phyloP scores from a whole-genome alignment of 2,329 filamentous ascomycete genomes.

The Botrytis fabae region DNA sequence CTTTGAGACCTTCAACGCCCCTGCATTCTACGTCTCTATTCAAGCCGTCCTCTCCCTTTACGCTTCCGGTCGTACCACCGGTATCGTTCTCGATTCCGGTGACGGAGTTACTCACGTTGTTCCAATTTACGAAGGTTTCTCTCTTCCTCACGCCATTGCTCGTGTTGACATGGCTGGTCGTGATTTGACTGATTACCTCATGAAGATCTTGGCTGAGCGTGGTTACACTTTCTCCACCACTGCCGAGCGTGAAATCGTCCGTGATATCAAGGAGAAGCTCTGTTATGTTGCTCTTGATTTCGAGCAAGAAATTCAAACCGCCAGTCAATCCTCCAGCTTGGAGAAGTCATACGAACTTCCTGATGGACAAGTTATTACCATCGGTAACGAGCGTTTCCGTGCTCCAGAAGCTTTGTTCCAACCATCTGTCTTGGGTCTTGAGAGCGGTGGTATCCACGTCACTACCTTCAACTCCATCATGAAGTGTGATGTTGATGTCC shows the following conservation, averaged over 20 bases:
- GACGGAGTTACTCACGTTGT: conserved; percentile 99
- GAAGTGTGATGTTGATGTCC: conserved; percentile 99
- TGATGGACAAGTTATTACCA: conserved; percentile 98
- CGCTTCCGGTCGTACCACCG: conserved; percentile 99
- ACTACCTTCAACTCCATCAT: conserved; percentile 99
- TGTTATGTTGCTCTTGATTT: conserved; percentile 99
- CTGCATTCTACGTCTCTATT: conserved; percentile 99
- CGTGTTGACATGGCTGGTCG: conserved; percentile 99
- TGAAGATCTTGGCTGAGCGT: conserved; percentile 99
- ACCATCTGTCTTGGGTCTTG: conserved; percentile 95
- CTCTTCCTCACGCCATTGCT: conserved; percentile 98
- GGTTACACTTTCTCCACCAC: conserved; percentile 99
- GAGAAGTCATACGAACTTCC: conserved; percentile 99
- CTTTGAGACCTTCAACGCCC: conserved; percentile 99
- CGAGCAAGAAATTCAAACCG: conserved; percentile 99
- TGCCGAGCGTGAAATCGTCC: conserved; percentile 99
- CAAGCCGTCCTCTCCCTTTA: conserved; percentile 99
- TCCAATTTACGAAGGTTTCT: conserved; percentile 99
- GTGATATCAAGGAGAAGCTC: conserved; percentile 99
- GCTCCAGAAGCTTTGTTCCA: conserved; percentile 99
- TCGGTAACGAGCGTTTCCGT: conserved; percentile 99
- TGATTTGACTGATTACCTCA: conserved; percentile 99
- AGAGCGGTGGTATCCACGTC: conserved; percentile 98
- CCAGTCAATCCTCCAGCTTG: conserved; percentile 95
- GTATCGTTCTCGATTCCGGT: conserved; percentile 99